These are phyloP conservation scores for Lasiosphaeria ovina DNA, from an alignment of 495 filamentous ascomycete species.

Conservation along the genomic window DNA sequence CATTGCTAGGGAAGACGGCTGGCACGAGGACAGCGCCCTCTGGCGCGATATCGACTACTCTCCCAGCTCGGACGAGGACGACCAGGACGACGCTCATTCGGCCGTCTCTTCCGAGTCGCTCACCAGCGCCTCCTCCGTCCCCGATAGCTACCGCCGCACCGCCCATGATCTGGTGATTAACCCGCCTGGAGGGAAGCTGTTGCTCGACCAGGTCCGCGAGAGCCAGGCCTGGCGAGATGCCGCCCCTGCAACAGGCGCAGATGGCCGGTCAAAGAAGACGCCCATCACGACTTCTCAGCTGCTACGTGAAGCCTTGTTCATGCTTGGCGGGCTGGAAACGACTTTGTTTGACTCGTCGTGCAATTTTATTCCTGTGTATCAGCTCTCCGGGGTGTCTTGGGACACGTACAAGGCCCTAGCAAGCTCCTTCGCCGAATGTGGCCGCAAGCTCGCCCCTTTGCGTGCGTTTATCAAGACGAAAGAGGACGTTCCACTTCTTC, in stretches of 20 bases:
- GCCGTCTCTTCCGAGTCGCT: conserved; percentile 33
- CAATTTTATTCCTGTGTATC: conserved; percentile 31
- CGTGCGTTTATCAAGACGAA: conserved; percentile 30
- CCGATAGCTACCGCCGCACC: conserved; percentile 37
- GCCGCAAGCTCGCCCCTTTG: conserved; percentile 37
- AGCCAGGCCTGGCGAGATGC: conserved; percentile 64
- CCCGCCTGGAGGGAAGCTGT: conserved; percentile 36
- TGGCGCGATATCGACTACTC: conserved; percentile 79
- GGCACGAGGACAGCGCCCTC: conserved; percentile 64
- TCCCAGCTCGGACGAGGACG: conserved; percentile 62
- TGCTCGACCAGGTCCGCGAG: conserved; percentile 50
- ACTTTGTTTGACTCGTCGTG: conserved; percentile 59
- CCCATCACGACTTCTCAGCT: conserved; percentile 68
- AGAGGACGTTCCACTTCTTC: conserved; percentile 46
- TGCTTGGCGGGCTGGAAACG: conserved; percentile 78
- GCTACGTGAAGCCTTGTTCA: conserved; percentile 76
- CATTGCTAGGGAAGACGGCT: conserved; percentile 69
- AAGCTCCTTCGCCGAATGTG: conserved; percentile 40
- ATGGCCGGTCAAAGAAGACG: conserved; percentile 40
- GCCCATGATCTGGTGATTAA: conserved; percentile 36
- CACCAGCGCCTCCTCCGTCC: conserved; percentile 33
- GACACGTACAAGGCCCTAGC: conserved; percentile 41
- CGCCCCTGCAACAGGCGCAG: conserved; percentile 24
- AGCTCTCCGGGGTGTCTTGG: conserved; percentile 40
- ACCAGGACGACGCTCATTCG: conserved; percentile 42